Conservation (phyloP, 225 moss, liverwort and hornwort genomes). For the Neckera pumila region DNA sequence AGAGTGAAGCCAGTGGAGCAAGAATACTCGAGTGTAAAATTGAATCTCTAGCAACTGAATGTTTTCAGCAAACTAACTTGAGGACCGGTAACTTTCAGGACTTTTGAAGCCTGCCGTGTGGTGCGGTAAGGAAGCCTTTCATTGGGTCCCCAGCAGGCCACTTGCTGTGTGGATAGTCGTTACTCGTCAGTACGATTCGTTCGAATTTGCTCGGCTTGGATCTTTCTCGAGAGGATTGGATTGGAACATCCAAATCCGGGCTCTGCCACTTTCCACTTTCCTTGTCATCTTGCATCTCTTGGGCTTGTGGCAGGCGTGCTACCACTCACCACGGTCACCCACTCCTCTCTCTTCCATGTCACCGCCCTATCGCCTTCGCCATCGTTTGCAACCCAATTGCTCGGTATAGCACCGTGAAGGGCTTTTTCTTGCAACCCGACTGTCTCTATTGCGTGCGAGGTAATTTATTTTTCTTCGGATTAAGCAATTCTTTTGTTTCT, state of each 20-base stretch:
- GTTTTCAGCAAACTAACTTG: not conserved
- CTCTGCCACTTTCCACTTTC: not conserved
- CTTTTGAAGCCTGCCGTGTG: not conserved
- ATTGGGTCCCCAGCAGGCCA: not conserved
- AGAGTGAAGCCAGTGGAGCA: not conserved
- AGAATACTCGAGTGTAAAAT: not conserved
- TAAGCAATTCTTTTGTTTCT: not conserved
- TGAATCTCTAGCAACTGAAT: too few species aligned
- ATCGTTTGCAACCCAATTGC: not conserved
- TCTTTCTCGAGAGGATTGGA: not conserved
- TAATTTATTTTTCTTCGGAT: not conserved
- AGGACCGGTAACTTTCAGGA: not conserved
- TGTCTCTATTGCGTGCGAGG: not conserved
- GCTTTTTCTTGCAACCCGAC: not conserved
- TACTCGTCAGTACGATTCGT: not conserved
- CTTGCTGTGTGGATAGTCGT: not conserved
- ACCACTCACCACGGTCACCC: slow-evolving; percentile 10
- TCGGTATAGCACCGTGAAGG: not conserved
- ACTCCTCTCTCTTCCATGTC: not conserved
- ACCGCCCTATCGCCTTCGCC: not conserved
- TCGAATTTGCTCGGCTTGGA: not conserved
- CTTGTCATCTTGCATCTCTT: slow-evolving; percentile 1
- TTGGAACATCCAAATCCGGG: not conserved
- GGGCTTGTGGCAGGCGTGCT: slow-evolving; percentile 28
- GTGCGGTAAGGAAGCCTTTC: not conserved